Base-by-base conservation (phyloP, 106 monocot genomes). In the Acorus calamus region DNA sequence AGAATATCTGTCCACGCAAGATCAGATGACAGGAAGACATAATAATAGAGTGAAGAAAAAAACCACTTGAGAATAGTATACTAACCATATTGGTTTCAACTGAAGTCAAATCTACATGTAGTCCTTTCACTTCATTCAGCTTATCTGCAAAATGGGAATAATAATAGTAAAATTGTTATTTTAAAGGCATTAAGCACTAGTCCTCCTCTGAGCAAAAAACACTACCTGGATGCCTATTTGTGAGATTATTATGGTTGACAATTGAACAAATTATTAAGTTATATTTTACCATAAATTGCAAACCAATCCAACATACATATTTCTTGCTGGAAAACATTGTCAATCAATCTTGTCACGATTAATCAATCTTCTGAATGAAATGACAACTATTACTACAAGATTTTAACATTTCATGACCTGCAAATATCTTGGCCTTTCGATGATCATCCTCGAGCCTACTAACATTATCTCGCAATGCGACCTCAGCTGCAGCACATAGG, bases 1-100 rank as follows among this genome's bases (percentile, higher is more conserved):
- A 92, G 65, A 87, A 98, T 48, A 98, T 67, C 91, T 98, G 59
- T 46, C 14, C 55, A 73, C 28, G 6, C 55, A 12, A 61, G 49
- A 57, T 11, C 7, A 56, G n/a, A 14, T 5, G 13, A 12, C 5
- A 6, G 13, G 13, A 12, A 5, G 1, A 57, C 6, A 7, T 11
- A 57, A 11, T 57, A 11, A 11, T 11, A 57, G 13, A 14, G 5
- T 57, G 8, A 0, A 44, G 2, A 8, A 65, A 6, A 11, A 28
- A 44, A 28, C 1, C 53, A 52, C 2, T 50, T 53, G 4, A n/a
- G 3, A 6, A 55, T 56, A 47, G 3, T 3, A 43, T 59, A 78
- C 83, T 58, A 28, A 96, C 96, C 91, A 98, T 98, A 56, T 98
- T 98, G 11, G 96, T 85, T 73, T 98, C 83, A 47, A 91, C 83